phyloP scores from a whole-genome alignment of 2,329 filamentous ascomycete genomes.

The Coniochaeta sp. region DNA sequence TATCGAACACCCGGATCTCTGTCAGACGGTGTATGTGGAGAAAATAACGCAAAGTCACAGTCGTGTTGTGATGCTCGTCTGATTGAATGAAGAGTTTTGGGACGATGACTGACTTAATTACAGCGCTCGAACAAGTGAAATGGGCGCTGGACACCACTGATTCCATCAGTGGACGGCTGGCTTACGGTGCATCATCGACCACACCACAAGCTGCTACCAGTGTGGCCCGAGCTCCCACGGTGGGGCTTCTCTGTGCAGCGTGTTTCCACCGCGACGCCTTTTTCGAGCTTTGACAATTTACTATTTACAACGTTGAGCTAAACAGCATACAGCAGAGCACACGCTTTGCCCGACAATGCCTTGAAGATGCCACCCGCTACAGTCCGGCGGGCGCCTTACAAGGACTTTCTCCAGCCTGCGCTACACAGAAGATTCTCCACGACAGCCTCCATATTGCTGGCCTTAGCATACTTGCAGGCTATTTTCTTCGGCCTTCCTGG shows the following conservation, averaged over 20 bases:
- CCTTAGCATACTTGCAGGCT: slow-evolving; percentile 66
- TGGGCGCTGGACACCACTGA: neutral
- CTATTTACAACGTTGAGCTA: slow-evolving; percentile 1
- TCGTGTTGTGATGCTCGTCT: slow-evolving; percentile 9
- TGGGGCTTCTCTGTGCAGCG: neutral
- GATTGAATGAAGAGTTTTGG: slow-evolving; percentile 16
- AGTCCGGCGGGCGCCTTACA: slow-evolving; percentile 59
- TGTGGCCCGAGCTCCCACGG: neutral
- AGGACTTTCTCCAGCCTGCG: slow-evolving; percentile 84
- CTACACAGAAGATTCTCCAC: slow-evolving; percentile 81
- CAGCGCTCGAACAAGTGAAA: neutral
- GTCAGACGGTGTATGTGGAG: neutral
- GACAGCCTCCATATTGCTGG: slow-evolving; percentile 62
- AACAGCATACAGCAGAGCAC: neutral
- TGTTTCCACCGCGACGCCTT: slow-evolving; percentile 3
- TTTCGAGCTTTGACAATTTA: slow-evolving; percentile 7
- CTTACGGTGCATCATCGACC: neutral
- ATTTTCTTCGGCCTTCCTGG: slow-evolving; percentile 46
- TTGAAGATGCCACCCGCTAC: slow-evolving; percentile 43
- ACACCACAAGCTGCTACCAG: neutral
- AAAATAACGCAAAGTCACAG: slow-evolving; percentile 2
- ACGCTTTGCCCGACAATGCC: slow-evolving; percentile 28
- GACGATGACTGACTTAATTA: neutral
- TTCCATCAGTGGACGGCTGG: neutral
- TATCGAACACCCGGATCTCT: neutral